Evolutionary conservation across 306 rosid genomes (phyloP).

Genomic region (Erythrophleum fordii): DNA sequence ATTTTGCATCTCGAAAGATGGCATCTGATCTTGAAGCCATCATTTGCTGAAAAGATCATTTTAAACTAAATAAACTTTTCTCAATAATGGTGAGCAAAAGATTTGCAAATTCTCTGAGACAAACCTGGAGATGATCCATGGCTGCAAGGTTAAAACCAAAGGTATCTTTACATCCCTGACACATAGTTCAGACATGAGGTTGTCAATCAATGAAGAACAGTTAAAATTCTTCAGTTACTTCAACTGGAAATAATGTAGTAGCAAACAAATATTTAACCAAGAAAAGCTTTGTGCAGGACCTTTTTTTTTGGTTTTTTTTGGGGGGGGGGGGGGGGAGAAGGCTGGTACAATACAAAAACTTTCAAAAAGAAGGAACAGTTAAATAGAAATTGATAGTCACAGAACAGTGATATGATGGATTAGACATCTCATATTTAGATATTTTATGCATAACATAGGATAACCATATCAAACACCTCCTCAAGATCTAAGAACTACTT

Average conservation of each 20-base stretch:
- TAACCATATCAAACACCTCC: not conserved
- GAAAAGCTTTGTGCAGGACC: conserved; percentile 14
- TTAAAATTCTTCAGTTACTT: conserved; percentile 9
- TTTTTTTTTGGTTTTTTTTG: not conserved
- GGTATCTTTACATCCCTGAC: conserved; percentile 86
- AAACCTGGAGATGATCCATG: conserved; percentile 94
- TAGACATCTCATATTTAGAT: not conserved
- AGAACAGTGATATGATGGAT: not conserved
- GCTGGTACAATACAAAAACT: too few species aligned
- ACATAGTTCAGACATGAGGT: conserved; percentile 30
- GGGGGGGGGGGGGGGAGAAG: too few species aligned
- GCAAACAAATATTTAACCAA: not conserved
- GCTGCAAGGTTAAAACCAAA: conserved; percentile 93
- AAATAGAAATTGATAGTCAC: not conserved
- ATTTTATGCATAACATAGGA: not conserved
- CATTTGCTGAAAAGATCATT: conserved; percentile 75
- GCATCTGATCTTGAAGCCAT: conserved; percentile 85
- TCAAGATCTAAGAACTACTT: not conserved
- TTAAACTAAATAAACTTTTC: conserved; percentile 29
- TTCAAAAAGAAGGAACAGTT: not conserved
- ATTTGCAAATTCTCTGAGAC: conserved; percentile 17
- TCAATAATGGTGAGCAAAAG: conserved; percentile 1
- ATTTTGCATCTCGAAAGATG: conserved; percentile 73
- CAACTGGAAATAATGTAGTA: not conserved
- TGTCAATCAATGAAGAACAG: conserved; percentile 40